A percentile compares a stretch with the other conserved stretches of the same genome.
These are phyloP conservation scores for Lodderomyces jiufengensis DNA, from an alignment of 1,139 yeast species.

Conservation along the genomic window DNA sequence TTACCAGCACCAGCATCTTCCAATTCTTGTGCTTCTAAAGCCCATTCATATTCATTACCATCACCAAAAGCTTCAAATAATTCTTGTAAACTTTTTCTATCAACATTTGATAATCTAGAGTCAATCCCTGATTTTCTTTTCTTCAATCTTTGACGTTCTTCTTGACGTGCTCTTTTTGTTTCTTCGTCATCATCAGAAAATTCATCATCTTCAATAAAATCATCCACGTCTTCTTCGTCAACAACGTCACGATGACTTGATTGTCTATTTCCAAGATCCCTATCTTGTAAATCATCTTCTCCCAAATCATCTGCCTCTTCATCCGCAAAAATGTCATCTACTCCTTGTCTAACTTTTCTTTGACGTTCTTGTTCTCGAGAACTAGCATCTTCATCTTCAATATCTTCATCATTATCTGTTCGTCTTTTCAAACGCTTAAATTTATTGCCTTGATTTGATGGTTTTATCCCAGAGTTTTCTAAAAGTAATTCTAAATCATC, in stretches of 20 bases:
- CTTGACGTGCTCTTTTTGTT: constrained; percentile 23
- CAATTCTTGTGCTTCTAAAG: constrained; percentile 83
- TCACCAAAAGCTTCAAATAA: constrained; percentile 94
- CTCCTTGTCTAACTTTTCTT: neutral
- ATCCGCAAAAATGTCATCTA: constrained; percentile 14
- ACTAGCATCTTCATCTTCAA: neutral
- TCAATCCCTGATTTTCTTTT: constrained; percentile 40
- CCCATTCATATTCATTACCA: constrained; percentile 98
- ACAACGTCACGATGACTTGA: constrained; percentile 42
- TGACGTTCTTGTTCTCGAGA: constrained; percentile 5
- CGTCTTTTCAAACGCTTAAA: constrained; percentile 84
- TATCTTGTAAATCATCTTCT: constrained; percentile 8
- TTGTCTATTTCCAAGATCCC: constrained; percentile 5
- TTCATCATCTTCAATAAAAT: constrained; percentile 95
- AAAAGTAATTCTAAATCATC: constrained; percentile 89
- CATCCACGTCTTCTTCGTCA: constrained; percentile 63
- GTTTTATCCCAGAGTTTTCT: constrained; percentile 80
- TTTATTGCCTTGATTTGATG: constrained; percentile 36
- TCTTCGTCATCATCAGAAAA: constrained; percentile 84
- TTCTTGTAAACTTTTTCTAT: constrained; percentile 89
- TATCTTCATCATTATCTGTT: constrained; percentile 24
- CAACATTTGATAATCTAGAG: constrained; percentile 71
- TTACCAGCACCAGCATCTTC: constrained; percentile 54
- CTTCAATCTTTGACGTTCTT: constrained; percentile 40
- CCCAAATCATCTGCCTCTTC: constrained; percentile 1